These are phyloP conservation scores for Kodamaea hsintzibuensis DNA, from an alignment of 805 yeast genomes.

Conservation along the genomic window DNA sequence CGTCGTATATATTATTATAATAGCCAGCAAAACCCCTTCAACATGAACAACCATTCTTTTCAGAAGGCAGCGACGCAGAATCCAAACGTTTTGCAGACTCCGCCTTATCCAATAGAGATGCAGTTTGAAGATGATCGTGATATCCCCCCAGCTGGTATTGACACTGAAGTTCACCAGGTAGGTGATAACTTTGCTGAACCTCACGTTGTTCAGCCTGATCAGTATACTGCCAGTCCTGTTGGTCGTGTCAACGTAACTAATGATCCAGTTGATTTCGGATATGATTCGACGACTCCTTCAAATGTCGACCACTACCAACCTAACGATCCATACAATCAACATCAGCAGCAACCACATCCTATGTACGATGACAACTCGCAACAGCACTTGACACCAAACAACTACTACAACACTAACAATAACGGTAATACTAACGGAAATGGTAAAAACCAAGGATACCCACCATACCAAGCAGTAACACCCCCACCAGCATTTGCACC, in stretches of 20 bases:
- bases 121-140: not conserved
- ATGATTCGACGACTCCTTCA: not conserved
- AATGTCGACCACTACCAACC: not conserved
- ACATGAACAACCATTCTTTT: not conserved
- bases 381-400: not conserved
- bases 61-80: constrained; percentile 1
- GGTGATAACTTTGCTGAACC: not conserved
- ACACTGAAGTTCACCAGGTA: not conserved
- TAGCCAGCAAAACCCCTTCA: not conserved
- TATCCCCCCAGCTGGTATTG: not conserved
- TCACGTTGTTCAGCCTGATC: not conserved
- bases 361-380: not conserved
- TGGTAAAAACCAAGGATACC: not conserved
- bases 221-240: not conserved
- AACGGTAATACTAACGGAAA: not conserved
- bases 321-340: not conserved
- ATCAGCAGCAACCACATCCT: not conserved
- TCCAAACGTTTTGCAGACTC: not conserved
- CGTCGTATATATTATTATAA: not conserved
- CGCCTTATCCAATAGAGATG: constrained; percentile 3
- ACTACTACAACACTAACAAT: not conserved
- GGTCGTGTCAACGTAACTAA: not conserved
- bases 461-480: constrained; percentile 17
- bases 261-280: not conserved
- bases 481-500: constrained; percentile 31